Base-by-base conservation (phyloP, 2,329 filamentous ascomycete species). In the Pseudocercospora crystallina region DNA sequence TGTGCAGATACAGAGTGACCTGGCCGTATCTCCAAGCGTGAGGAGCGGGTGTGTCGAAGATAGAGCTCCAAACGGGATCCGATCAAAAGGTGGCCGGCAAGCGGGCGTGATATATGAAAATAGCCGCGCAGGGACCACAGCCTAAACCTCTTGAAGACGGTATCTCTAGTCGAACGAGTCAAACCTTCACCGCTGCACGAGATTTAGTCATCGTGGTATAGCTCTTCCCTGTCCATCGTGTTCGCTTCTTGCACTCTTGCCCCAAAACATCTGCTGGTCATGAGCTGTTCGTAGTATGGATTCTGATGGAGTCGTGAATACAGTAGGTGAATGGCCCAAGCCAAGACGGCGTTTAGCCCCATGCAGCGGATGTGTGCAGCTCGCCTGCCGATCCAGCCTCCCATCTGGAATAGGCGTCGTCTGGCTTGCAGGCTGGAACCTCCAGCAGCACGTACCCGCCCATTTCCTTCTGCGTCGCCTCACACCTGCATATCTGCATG, bases 381-480 rank as follows among this genome's bases (percentile, higher is more conserved):
- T n/a, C 20, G 20, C 20, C 20, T 26, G 20, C 29, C 20, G 40
- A 31, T 43, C 40, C 40, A 43, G 40, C 40, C 39, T 26, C 20
- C 4, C 20, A 42, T 42, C 39, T 42, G 29, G 15, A n/a, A 43
- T 26, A 26, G 20, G 20, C 20, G 20, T 26, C 20, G 20, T 26
- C 20, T 26, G 39, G 26, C 37, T 34, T 33, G 41, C 41, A 43
- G 29, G n/a, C 10, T 14, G 17, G 34, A 43, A 32, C 10, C 8
- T 37, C 29, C 13, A 5, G 40, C 13, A 43, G 29, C 41, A 32
- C 41, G 30, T 34, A 33, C 34, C 41, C 41, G 26, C 34, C 13
- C 13, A 43, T 43, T 34, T 52, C 39, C 43, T 33, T 52, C 39
- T 48, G 44, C 49, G 41, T 46, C 38, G 36, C 38, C 20, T 26